These are phyloP conservation scores for Trichosporon faecale DNA, from an alignment of 1,284 basidiomycete genomes.

Conservation along the genomic window DNA sequence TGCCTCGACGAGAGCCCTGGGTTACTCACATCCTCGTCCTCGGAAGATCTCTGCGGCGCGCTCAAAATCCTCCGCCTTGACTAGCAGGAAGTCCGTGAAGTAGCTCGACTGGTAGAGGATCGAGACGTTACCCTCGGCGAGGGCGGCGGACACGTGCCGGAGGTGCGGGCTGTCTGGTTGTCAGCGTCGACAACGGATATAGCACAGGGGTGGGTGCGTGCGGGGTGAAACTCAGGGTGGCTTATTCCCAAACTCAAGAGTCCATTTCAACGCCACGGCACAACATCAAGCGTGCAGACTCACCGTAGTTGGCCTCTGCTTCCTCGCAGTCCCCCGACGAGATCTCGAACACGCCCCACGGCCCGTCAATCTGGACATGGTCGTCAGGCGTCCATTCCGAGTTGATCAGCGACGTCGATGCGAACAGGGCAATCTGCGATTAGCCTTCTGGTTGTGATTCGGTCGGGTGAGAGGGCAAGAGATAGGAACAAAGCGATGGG, in stretches of 20 bases:
- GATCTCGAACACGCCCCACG: slow-evolving; percentile 49
- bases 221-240: not conserved
- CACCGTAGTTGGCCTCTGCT: slow-evolving; percentile 37
- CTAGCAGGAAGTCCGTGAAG: slow-evolving; percentile 78
- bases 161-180: slow-evolving; percentile 53
- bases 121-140: slow-evolving; percentile 73
- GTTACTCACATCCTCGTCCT: slow-evolving; percentile 41
- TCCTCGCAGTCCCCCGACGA: slow-evolving; percentile 39
- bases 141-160: slow-evolving; percentile 70
- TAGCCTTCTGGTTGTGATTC: not conserved
- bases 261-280: not conserved
- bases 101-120: slow-evolving; percentile 82
- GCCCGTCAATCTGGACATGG: slow-evolving; percentile 35
- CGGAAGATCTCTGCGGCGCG: slow-evolving; percentile 37
- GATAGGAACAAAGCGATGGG: not conserved
- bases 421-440: slow-evolving; percentile 44
- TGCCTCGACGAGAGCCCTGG: not conserved
- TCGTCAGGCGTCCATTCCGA: slow-evolving; percentile 34
- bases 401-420: slow-evolving; percentile 31
- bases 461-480: not conserved
- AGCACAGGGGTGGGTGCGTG: not conserved
- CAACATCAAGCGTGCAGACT: slow-evolving; percentile 11
- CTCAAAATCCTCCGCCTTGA: slow-evolving; percentile 41
- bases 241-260: not conserved
- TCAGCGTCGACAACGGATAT: slow-evolving; percentile 11